Evolutionary conservation across 2,329 filamentous ascomycete species (phyloP).

Genomic region (Aspergillus sp.): DNA sequence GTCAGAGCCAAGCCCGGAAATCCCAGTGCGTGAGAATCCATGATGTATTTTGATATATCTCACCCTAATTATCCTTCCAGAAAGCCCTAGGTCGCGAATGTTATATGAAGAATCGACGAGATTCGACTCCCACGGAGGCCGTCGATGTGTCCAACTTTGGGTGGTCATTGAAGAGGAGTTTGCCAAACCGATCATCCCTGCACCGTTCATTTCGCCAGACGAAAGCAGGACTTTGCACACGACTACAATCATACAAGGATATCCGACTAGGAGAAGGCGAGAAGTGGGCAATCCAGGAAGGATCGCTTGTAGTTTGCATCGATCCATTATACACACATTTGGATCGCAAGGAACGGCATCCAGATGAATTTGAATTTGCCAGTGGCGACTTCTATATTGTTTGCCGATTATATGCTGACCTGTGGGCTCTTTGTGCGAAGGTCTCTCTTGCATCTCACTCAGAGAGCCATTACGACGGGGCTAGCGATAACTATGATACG

Average conservation of each 20-base stretch:
- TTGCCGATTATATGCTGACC: slow-evolving; percentile 26
- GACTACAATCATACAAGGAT: slow-evolving; percentile 20
- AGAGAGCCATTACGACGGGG: neutral
- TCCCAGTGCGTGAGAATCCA: slow-evolving; percentile 7
- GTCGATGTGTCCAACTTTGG: neutral
- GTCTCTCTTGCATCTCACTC: slow-evolving; percentile 12
- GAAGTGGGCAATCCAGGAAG: slow-evolving; percentile 24
- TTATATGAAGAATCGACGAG: neutral
- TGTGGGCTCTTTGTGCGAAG: slow-evolving; percentile 30
- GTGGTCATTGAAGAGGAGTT: neutral
- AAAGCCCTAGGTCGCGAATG: neutral
- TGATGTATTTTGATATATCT: neutral
- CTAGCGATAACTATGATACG: slow-evolving; percentile 1
- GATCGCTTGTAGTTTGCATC: slow-evolving; percentile 24
- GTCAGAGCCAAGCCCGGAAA: slow-evolving; percentile 2
- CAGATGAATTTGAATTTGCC: slow-evolving; percentile 24
- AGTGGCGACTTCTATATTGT: slow-evolving; percentile 26
- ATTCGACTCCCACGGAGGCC: neutral
- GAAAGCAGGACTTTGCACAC: slow-evolving; percentile 13
- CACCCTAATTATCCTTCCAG: neutral
- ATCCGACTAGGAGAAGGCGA: slow-evolving; percentile 17
- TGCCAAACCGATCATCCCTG: neutral
- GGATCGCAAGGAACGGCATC: slow-evolving; percentile 6
- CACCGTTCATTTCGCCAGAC: slow-evolving; percentile 11
- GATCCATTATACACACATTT: slow-evolving; percentile 17